Evolutionary conservation across 176 grass and related monocot genomes (phyloP), one percentile per base, ranked within the genome.

Genomic region (Eleusine coracana): DNA sequence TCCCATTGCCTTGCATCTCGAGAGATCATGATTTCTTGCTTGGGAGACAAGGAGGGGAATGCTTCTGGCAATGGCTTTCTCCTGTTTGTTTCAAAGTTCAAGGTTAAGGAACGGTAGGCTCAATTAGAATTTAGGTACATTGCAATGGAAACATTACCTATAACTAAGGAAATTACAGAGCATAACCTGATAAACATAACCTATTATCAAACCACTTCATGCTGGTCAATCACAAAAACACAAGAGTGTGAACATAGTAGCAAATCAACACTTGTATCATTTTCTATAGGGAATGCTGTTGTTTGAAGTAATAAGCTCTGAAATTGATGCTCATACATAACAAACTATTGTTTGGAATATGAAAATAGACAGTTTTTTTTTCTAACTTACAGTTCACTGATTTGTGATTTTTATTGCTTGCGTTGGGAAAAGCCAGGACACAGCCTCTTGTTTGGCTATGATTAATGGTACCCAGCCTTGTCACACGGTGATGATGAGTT

Each of bases 401-500:
- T 41, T 6, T 12, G 63, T 67, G 15, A n/a, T n/a, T 6, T 54
- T 84, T 34, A 6, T 18, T 74, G 39, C 71, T 41, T 76, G 51
- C 31, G 93, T 80, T 98, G 96, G 96, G 96, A 98, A 84, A 95
- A 90, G 83, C 89, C 92, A 66, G 93, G 96, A 40, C 87, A 98
- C 66, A 89, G 83, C 59, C 96, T 91, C 28, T 44, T 82, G 31
- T 98, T 98, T 87, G 96, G 96, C 39, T 98, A 95, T 83, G 93
- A 98, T 78, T 98, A 85, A 83, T 96, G 96, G 93, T 98, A 98
- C 74, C 91, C n/a, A 96, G 11, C 96, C 96, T 50, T 87, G 91
- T 42, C 96, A 99, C 81, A 90, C 92, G 76, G 93, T 91, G 2
- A 99, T 99, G 96, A 99, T 99, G 48, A 99, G 93, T 70, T 93